phyloP scores from a whole-genome alignment of 345 rosid genomes.

The Cardiospermum halicacabum region DNA sequence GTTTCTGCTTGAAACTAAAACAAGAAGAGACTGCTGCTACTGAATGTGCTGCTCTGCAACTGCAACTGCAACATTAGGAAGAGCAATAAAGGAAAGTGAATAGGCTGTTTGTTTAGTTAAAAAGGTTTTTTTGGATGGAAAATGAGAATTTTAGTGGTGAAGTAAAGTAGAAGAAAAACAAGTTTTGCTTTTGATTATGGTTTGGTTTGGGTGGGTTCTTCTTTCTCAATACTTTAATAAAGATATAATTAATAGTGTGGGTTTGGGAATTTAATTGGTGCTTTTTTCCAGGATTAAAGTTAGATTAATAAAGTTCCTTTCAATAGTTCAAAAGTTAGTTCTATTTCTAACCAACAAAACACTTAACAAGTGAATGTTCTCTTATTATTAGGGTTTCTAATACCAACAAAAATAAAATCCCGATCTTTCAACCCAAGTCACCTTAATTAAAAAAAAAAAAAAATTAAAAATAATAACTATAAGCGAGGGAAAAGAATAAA shows the following conservation, averaged over 20 bases:
- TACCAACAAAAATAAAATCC: too few relatives aligned
- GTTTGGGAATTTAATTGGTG: constrained; percentile 16
- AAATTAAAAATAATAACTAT: too few relatives aligned
- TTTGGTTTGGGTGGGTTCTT: too few relatives aligned
- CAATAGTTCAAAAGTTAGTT: too few relatives aligned
- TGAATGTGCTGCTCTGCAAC: background rate
- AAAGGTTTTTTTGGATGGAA: constrained; percentile 7
- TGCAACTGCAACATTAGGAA: background rate
- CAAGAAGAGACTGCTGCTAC: background rate
- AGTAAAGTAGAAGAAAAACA: constrained; percentile 18
- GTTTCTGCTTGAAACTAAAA: background rate
- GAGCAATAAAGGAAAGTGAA: background rate
- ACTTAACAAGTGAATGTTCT: too few relatives aligned
- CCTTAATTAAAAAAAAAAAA: too few relatives aligned
- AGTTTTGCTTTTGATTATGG: background rate
- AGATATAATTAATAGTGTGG: background rate
- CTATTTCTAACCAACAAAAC: too few relatives aligned
- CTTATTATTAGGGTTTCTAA: too few relatives aligned
- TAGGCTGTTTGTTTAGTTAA: too few relatives aligned
- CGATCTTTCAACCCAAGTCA: too few relatives aligned
- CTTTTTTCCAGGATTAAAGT: constrained; percentile 10
- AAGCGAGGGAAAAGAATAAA: too few relatives aligned
- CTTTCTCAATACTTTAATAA: background rate
- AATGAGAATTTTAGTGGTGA: constrained; percentile 13
- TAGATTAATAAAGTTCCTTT: too few relatives aligned